A percentile compares a stretch with the other conserved stretches of the same genome.
Evolutionary conservation across 768 basidiomycete genomes (phyloP).

Genomic region (Dacryopinax spathularia): DNA sequence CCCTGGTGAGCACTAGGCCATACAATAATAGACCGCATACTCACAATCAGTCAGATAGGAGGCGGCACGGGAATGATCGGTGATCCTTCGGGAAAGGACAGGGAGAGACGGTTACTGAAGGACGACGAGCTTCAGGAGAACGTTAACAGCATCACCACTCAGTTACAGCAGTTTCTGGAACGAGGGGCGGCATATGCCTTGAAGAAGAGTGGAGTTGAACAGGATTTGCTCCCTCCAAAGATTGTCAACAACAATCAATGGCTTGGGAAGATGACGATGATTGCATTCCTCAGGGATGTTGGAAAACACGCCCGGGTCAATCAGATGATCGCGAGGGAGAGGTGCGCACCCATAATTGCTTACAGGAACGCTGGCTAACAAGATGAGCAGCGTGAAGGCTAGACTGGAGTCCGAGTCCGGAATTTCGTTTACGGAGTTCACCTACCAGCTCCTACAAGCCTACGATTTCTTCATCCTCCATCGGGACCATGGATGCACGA

Average conservation of each 20-base stretch:
- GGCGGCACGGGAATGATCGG: constrained; percentile 94
- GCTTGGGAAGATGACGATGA: constrained; percentile 55
- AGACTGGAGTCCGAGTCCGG: constrained; percentile 68
- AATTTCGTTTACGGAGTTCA: constrained; percentile 96
- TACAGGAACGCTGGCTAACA: not conserved
- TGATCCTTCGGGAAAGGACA: constrained; percentile 81
- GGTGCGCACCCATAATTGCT: constrained; percentile 33
- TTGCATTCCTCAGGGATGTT: constrained; percentile 71
- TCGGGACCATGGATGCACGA: constrained; percentile 47
- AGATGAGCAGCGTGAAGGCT: constrained; percentile 50
- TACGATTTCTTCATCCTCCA: constrained; percentile 82
- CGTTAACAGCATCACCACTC: constrained; percentile 43
- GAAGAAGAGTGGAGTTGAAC: constrained; percentile 18
- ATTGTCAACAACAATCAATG: constrained; percentile 63
- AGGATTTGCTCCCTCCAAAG: constrained; percentile 20
- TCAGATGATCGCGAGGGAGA: constrained; percentile 80
- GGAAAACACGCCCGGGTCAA: constrained; percentile 73
- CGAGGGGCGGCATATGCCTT: constrained; percentile 49
- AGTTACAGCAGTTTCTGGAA: constrained; percentile 59
- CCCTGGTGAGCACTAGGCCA: constrained; percentile 46
- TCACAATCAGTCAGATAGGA: constrained; percentile 52
- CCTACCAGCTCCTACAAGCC: constrained; percentile 92
- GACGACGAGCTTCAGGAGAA: constrained; percentile 48
- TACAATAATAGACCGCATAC: constrained; percentile 5
- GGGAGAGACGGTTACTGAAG: constrained; percentile 61